Conservation (phyloP, 73 alveolate species). For the Paramecium tetraurelia region DNA sequence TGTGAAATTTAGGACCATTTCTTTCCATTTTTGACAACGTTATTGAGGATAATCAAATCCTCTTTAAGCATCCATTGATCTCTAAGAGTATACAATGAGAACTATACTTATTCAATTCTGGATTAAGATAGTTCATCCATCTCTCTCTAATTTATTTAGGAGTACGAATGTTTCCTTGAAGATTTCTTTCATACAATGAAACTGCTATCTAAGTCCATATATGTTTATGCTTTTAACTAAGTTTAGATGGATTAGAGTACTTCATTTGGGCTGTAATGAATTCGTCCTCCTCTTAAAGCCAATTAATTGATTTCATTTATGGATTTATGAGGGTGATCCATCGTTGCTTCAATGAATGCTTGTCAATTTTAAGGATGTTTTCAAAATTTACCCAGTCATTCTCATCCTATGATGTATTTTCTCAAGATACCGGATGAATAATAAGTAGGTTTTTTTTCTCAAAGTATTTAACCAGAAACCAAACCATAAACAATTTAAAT, state of each 20-base stretch:
- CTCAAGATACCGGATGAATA: background rate
- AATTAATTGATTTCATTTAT: slow-evolving; percentile 6
- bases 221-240: background rate
- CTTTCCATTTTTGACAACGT: slow-evolving; percentile 43
- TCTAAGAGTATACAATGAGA: background rate
- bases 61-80: slow-evolving; percentile 22
- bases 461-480: slow-evolving; percentile 16
- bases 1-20: slow-evolving; percentile 55
- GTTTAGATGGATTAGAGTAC: background rate
- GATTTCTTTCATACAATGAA: background rate
- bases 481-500: background rate
- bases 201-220: slow-evolving; percentile 39
- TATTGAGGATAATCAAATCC: slow-evolving; percentile 9
- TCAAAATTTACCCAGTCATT: slow-evolving; percentile 33
- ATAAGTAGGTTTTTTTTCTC: background rate
- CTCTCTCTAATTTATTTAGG: slow-evolving; percentile 35
- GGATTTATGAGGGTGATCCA: slow-evolving; percentile 39
- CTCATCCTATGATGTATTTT: background rate
- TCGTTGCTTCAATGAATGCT: background rate
- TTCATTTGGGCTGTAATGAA: background rate
- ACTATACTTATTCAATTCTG: slow-evolving; percentile 11
- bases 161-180: background rate
- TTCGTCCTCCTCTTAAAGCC: slow-evolving; percentile 31
- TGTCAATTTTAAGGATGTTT: background rate
- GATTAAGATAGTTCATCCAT: slow-evolving; percentile 44